Evolutionary conservation across 805 yeast species (phyloP).

Genomic region (Candida railenensis): DNA sequence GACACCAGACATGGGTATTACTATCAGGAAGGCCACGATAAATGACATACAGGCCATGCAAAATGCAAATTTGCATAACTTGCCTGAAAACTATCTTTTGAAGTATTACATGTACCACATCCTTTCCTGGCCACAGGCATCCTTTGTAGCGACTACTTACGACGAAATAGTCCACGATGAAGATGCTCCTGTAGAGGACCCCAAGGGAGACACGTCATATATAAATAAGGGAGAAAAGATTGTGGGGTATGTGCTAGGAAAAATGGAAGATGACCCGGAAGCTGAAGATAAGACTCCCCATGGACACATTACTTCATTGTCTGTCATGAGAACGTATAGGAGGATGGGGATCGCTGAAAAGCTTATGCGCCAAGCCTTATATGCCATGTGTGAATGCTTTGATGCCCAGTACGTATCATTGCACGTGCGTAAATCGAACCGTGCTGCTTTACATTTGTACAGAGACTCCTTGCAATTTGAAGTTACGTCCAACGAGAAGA

Average conservation of each 20-base stretch:
- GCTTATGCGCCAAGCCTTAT: constrained; percentile 80
- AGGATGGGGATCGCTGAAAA: constrained; percentile 93
- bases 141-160: constrained; percentile 88
- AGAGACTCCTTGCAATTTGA: constrained; percentile 81
- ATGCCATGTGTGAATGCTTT: constrained; percentile 78
- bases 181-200: constrained; percentile 32
- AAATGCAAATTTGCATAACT: constrained; percentile 84
- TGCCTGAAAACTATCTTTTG: constrained; percentile 92
- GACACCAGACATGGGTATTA: constrained; percentile 65
- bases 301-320: constrained; percentile 91
- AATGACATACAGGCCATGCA: constrained; percentile 93
- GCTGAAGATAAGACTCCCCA: constrained; percentile 73
- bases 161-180: constrained; percentile 33
- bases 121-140: constrained; percentile 96
- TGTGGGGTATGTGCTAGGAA: constrained; percentile 95
- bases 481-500: constrained; percentile 75
- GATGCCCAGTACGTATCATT: constrained; percentile 80
- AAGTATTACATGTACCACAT: constrained; percentile 94
- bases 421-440: constrained; percentile 90
- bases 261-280: constrained; percentile 93
- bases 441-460: constrained; percentile 92
- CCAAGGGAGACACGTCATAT: constrained; percentile 65
- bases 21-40: constrained; percentile 84
- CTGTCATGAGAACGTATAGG: constrained; percentile 95
- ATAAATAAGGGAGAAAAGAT: constrained; percentile 70